A percentile compares a stretch with the other conserved stretches of the same genome.
Evolutionary conservation across 371 early-diverging fungal genomes (phyloP).

Genomic region (Dinochytrium kinnereticum): DNA sequence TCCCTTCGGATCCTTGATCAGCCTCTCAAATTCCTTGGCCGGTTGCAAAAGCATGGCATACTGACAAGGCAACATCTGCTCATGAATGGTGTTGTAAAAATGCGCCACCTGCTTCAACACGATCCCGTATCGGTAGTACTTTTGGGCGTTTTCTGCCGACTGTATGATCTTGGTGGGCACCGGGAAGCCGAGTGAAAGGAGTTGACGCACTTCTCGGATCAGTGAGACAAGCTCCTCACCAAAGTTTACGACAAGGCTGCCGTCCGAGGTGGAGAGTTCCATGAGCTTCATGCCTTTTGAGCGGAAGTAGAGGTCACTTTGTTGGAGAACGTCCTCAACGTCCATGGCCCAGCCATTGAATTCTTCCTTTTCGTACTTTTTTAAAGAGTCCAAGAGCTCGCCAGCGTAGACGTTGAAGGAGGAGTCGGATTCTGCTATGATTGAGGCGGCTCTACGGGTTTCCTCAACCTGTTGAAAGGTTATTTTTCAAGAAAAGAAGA

Average conservation of each 20-base stretch:
- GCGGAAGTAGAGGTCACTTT: constrained; percentile 20
- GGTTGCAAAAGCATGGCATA: constrained; percentile 54
- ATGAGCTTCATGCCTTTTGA: constrained; percentile 37
- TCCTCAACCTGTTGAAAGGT: constrained; percentile 43
- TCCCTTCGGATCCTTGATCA: constrained; percentile 48
- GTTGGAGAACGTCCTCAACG: constrained; percentile 34
- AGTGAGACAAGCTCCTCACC: constrained; percentile 48
- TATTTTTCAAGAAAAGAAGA: background rate
- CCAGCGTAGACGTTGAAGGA: constrained; percentile 32
- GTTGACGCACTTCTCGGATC: constrained; percentile 51
- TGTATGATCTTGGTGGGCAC: constrained; percentile 49
- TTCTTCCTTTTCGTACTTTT: constrained; percentile 48
- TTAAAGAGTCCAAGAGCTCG: constrained; percentile 39
- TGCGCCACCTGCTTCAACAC: constrained; percentile 61
- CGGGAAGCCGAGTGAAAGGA: constrained; percentile 49
- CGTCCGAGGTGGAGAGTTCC: constrained; percentile 53
- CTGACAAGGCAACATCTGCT: constrained; percentile 60
- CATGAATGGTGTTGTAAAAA: constrained; percentile 64
- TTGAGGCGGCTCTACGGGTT: constrained; percentile 37
- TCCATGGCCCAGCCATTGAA: constrained; percentile 50
- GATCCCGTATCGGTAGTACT: constrained; percentile 52
- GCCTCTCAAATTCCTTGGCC: constrained; percentile 56
- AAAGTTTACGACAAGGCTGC: constrained; percentile 54
- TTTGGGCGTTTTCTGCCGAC: constrained; percentile 45
- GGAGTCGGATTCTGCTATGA: constrained; percentile 33